Evolutionary conservation across 140 eudicot species (phyloP).

Genomic region (Cichorium intybus): DNA sequence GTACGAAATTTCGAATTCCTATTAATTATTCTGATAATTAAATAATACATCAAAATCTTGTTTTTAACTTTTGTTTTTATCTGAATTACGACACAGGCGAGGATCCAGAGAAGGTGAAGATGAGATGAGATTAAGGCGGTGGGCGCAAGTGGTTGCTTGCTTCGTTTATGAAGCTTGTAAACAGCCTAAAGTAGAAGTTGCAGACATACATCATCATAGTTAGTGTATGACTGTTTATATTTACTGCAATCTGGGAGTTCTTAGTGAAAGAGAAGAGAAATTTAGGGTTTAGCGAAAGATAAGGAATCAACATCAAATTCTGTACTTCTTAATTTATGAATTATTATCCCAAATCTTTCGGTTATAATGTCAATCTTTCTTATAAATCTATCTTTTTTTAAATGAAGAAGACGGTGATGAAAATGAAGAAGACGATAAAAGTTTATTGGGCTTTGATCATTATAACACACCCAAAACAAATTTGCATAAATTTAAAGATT

Average conservation of each 20-base stretch:
- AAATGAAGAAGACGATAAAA: too few species aligned
- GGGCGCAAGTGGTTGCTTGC: slow-evolving; percentile 70
- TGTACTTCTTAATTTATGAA: slow-evolving; percentile 10
- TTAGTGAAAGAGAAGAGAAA: background rate
- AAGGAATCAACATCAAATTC: slow-evolving; percentile 25
- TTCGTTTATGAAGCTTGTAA: slow-evolving; percentile 33
- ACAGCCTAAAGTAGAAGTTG: slow-evolving; percentile 2
- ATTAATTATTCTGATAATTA: background rate
- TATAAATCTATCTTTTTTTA: background rate
- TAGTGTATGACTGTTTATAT: background rate
- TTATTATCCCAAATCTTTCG: slow-evolving; percentile 8
- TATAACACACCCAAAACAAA: too few species aligned
- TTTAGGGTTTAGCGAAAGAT: slow-evolving; percentile 13
- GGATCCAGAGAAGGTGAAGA: slow-evolving; percentile 47
- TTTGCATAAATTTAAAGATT: too few species aligned
- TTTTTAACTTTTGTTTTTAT: background rate
- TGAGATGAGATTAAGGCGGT: slow-evolving; percentile 42
- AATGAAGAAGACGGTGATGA: too few species aligned
- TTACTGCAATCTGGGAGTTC: background rate
- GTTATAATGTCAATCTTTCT: background rate
- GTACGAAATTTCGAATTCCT: slow-evolving; percentile 9
- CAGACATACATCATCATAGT: background rate
- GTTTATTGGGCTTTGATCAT: too few species aligned
- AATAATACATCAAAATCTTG: background rate
- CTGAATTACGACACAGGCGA: slow-evolving; percentile 22